Base-by-base conservation (phyloP, 805 yeast genomes). In the Cyberlindnera petersonii region DNA sequence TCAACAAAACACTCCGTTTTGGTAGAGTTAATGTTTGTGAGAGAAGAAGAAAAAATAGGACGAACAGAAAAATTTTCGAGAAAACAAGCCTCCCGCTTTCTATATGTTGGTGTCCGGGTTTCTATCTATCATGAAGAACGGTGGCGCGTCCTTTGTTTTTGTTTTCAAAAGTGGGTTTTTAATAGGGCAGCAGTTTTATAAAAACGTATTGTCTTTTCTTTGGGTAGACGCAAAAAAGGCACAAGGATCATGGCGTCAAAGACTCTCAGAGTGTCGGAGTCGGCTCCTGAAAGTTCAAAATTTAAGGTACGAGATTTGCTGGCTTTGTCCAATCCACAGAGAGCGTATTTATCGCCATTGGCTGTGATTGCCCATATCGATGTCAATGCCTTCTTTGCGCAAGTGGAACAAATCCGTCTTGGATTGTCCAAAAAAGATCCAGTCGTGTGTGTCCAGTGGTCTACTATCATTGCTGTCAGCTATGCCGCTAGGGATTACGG, bases 341-440 rank as follows among this genome's bases (percentile, higher is more conserved):
- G 60, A 10, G 66, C 93, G 3, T 79, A 74, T 56, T 50, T 54
- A 6, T 79, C 88, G 44, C 86, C 91, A 2, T 64, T 91, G 9
- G 70, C 96, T 0, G 83, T 84, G 18, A 74, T 93, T 26, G 88
- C 83, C 7, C 94, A 88, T 52, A 73, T 93, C 18, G 98, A 93
- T 62, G 74, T 87, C 52, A 95, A 93, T 63, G 97, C 98, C 10
- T 93, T 89, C 60, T 93, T 85, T 61, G 96, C 98, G 0, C 98
- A 93, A 56, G 93, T 82, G 22, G 97, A 93, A 53, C 91, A 83
- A 49, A 66, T 86, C 6, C 63, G 96, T 29, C 68, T 86, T 14
- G 82, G 82, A 0, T 62, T 82, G 13, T 61, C 79, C 2, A 66
- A 65, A 2, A 75, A 78, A 3, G 89, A 79, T 45, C 97, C 98